Base-by-base conservation (phyloP, 1,284 basidiomycete species). In the Ceratobasidium theobromae region DNA sequence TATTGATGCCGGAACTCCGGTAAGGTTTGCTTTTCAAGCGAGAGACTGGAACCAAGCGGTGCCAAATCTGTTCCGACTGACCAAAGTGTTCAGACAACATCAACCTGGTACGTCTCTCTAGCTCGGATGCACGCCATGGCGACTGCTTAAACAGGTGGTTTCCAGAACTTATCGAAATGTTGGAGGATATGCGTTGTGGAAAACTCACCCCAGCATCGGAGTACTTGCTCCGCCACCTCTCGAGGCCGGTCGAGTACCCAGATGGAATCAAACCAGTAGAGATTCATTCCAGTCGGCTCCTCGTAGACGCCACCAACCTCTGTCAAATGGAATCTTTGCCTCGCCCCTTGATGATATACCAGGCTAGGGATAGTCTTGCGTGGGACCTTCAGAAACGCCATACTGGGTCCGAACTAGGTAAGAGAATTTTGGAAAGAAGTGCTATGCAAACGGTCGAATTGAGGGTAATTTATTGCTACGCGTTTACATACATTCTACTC, bases 1-100 rank as follows among this genome's bases (percentile, higher is more conserved):
- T n/a, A n/a, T n/a, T n/a, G n/a, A n/a, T n/a, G n/a, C n/a, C n/a
- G n/a, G n/a, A n/a, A 12, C 9, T 4, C 14, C 16, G n/a, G 51
- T 67, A 45, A 74, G 52, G 12, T 96, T 94, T 72, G 89, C 89
- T 0, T 98, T 98, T 74, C 91, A 98, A 72, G 91, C 93, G 0
- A 75, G 82, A 49, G 79, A 80, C 51, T 98, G 95, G 95, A 72
- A 74, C n/a, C 69, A 76, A 65, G 80, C 83, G 58, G 78, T 90
- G 52, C 82, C 82, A 68, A 18, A 18, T 69, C 8, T 64, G 69
- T 32, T n/a, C n/a, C n/a, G n/a, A n/a, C n/a, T n/a, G n/a, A n/a
- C n/a, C n/a, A n/a, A n/a, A n/a, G n/a, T n/a, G n/a, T n/a, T n/a
- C n/a, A n/a, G n/a, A n/a, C n/a, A n/a, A n/a, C n/a, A n/a, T n/a